Evolutionary conservation across 2,329 filamentous ascomycete genomes (phyloP), one percentile per base, ranked within the genome.

Genomic region (Didymella exigua): DNA sequence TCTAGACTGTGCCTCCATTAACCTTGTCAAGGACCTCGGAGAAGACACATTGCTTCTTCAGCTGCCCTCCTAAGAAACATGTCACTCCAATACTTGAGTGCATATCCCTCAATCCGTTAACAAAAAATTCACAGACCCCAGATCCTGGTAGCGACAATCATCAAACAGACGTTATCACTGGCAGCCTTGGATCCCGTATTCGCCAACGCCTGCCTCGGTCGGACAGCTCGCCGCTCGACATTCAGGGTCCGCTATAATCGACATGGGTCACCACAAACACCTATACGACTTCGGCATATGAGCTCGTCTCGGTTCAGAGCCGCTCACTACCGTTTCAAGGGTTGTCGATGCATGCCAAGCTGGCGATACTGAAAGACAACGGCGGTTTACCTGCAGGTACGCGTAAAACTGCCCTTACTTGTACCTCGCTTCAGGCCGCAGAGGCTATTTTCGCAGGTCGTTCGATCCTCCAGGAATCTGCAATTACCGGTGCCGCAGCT

Each of bases 301-400:
- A 57, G 23, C 52, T 56, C 55, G 56, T 58, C 53, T 65, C 63
- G 65, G 63, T 54, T 61, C 55, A 59, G 36, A 63, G 53, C 67
- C 61, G 66, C 61, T 51, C 62, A 61, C 58, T 47, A 56, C 44
- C 55, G 56, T 53, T 57, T 38, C 52, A 56, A 41, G 50, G 42
- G 44, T 52, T 31, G 46, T 45, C 51, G 56, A 55, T 59, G 53
- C 58, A 58, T 29, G 41, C 58, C 55, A 56, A 62, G 54, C 49
- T 57, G 59, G 50, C 49, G 60, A 56, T 56, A 42, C 30, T 54
- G 49, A 49, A 51, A 56, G 41, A 45, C 49, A 58, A 59, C 61
- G 58, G 62, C 54, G 47, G 41, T 48, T 47, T 29, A 45, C 48
- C 63, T 71, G 67, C 65, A 70, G 67, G 65, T 69, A 69, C 66